phyloP scores from a whole-genome alignment of 1,139 yeast genomes.

The Arxiozyma slooffiae region DNA sequence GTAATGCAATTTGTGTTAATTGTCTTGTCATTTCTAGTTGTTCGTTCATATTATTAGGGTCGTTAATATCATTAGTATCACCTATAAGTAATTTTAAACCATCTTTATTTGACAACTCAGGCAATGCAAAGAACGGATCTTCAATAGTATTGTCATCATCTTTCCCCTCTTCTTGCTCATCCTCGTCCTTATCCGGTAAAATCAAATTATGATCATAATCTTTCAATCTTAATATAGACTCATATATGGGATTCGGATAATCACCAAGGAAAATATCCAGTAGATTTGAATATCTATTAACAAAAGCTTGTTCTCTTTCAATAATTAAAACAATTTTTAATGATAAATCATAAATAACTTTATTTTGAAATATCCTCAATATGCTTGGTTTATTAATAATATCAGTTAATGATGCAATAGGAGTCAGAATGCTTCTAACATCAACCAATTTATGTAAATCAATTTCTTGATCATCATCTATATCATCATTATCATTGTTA shows the following conservation, averaged over 20 bases:
- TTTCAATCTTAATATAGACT: slow-evolving; percentile 55
- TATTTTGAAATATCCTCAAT: slow-evolving; percentile 50
- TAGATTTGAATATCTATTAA: slow-evolving; percentile 58
- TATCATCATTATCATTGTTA: background rate
- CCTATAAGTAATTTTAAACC: slow-evolving; percentile 12
- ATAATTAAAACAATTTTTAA: slow-evolving; percentile 65
- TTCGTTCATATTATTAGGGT: slow-evolving; percentile 24
- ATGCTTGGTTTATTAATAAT: slow-evolving; percentile 62
- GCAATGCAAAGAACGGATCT: slow-evolving; percentile 61
- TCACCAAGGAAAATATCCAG: slow-evolving; percentile 80
- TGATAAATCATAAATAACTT: slow-evolving; percentile 48
- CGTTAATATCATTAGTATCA: slow-evolving; percentile 30
- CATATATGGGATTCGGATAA: slow-evolving; percentile 61
- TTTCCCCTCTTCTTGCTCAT: background rate
- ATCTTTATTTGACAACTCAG: slow-evolving; percentile 33
- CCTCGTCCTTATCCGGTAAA: slow-evolving; percentile 22
- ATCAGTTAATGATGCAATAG: slow-evolving; percentile 74
- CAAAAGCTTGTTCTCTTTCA: slow-evolving; percentile 69
- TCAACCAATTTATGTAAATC: slow-evolving; percentile 34
- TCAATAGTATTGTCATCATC: slow-evolving; percentile 15
- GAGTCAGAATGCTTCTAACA: slow-evolving; percentile 53
- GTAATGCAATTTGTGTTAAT: slow-evolving; percentile 61
- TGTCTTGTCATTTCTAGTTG: slow-evolving; percentile 58
- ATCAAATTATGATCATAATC: slow-evolving; percentile 53
- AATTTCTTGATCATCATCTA: slow-evolving; percentile 21